Base-by-base conservation (phyloP, 768 basidiomycete genomes). In the Dictyophora rubrovolvata region DNA sequence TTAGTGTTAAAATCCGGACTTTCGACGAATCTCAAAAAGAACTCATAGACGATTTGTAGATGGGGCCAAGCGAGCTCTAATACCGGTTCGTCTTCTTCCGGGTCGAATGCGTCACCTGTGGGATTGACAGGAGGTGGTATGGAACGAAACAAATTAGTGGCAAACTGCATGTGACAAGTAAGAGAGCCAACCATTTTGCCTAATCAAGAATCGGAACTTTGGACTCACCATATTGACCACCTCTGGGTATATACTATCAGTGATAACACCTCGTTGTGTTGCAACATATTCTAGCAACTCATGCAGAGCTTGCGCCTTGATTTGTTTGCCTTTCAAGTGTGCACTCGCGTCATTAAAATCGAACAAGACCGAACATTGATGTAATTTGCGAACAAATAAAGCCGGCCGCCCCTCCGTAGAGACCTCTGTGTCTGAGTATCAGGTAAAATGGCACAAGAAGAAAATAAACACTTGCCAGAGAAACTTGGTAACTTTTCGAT, bases 271-370 rank as follows among this genome's bases (percentile, higher is more conserved):
- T 60, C 93, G 84, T 71, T 95, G 93, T 28, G 90, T 92, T 60
- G 94, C 97, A 72, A 99, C 96, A 70, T 97, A 98, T 69, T 99
- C 96, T 69, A 99, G 79, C 90, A 99, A 91, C 75, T 99, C 96
- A 64, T 96, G 91, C 62, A 99, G 74, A 14, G 96, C 92, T 71
- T 96, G 93, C 1, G 94, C 91, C 77, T 99, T 99, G 74, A 98
- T 89, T 72, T 97, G 95, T 75, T 99, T 99, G 64, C 93, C 94
- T 71, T 87, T 89, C 68, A 99, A 81, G 67, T 99, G 96, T 28
- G 89, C 79, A 66, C 89, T 94, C 50, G 93, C 89, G 69, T 99
- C 96, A 69, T 97, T 98, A 73, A 99, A 99, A 74, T 99, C 96
- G 72, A 99, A 99, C 47, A 99, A 75, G 63, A 97, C 93, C 58